These are phyloP conservation scores for Irpex rosettiformis DNA, from an alignment of 1,284 basidiomycete species.

Conservation along the genomic window DNA sequence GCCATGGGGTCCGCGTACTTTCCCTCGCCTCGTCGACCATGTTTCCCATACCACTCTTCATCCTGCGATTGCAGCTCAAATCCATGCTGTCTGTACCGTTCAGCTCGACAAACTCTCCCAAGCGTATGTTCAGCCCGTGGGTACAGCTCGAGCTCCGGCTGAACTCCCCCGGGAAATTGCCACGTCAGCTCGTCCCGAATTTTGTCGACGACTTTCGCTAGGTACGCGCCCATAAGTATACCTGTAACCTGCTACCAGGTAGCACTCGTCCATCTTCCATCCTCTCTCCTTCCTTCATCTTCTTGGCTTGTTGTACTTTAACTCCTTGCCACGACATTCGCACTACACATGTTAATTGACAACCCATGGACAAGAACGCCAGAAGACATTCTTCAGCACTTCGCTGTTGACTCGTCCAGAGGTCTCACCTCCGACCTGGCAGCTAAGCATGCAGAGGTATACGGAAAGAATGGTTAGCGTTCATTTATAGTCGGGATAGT, in stretches of 20 bases:
- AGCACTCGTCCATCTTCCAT: background rate
- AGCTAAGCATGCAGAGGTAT: constrained; percentile 69
- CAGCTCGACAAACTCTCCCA: background rate
- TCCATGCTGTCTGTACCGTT: background rate
- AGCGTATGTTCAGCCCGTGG: constrained; percentile 9
- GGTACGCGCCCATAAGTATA: constrained; percentile 5
- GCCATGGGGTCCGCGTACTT: background rate
- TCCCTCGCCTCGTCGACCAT: background rate
- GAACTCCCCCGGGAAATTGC: constrained; percentile 11
- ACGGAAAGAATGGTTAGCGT: constrained; percentile 80
- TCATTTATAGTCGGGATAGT: background rate
- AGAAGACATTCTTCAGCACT: constrained; percentile 63
- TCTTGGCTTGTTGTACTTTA: constrained; percentile 12
- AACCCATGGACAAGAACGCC: constrained; percentile 68
- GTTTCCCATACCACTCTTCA: background rate
- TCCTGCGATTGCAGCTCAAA: background rate
- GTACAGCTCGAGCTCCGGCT: constrained; percentile 2
- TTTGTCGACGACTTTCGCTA: constrained; percentile 6
- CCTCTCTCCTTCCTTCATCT: constrained; percentile 12
- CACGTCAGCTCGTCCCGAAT: constrained; percentile 19
- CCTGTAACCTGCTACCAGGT: constrained; percentile 4
- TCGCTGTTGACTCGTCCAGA: constrained; percentile 48
- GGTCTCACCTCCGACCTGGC: constrained; percentile 65
- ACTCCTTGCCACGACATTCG: constrained; percentile 6
- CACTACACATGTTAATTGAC: constrained; percentile 44